Conservation (phyloP, 225 moss, liverwort and hornwort genomes). For the Pseudisothecium myosuroides region DNA sequence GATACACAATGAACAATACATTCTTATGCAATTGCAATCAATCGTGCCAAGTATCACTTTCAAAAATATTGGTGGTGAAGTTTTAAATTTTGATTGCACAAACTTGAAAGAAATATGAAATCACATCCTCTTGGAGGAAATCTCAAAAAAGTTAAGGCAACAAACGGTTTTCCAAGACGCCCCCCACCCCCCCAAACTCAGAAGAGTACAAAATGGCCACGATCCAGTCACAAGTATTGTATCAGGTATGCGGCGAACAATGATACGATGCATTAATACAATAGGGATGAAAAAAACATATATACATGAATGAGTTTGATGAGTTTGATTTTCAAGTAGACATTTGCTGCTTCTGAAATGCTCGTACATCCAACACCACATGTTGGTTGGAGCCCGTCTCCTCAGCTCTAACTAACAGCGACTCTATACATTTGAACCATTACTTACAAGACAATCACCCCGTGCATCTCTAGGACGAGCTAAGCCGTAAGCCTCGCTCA, state of each 20-base stretch:
- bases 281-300: neutral
- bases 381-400: neutral
- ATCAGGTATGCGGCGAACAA: neutral
- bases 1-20: neutral
- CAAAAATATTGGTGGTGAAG: no score
- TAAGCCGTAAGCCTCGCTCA: neutral
- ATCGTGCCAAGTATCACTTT: neutral
- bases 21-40: neutral
- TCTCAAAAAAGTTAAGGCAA: neutral
- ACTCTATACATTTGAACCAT: slow-evolving; percentile 14
- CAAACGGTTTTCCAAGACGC: neutral
- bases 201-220: neutral
- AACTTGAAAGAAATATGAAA: neutral
- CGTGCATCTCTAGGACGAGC: neutral
- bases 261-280: neutral
- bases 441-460: slow-evolving; percentile 10
- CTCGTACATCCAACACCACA: neutral
- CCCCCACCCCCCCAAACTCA: no score
- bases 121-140: neutral
- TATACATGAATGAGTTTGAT: neutral
- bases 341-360: neutral
- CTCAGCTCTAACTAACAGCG: neutral
- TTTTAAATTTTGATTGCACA: no score
- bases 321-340: neutral
- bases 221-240: neutral